These are phyloP conservation scores for Piromyces finnis DNA, from an alignment of 192 early-diverging fungal species.

Conservation along the genomic window DNA sequence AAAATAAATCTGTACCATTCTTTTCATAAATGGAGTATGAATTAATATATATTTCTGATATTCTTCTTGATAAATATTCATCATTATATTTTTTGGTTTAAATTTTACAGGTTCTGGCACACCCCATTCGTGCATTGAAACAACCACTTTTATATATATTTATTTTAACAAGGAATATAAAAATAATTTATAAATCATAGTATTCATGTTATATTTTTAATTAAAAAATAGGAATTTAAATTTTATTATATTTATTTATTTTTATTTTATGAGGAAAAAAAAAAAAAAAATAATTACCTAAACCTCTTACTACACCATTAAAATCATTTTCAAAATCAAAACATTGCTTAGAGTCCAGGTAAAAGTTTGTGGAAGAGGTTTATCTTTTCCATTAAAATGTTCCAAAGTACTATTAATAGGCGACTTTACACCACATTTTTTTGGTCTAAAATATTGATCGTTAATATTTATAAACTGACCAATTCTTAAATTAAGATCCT, in stretches of 20 bases:
- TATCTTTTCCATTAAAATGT: not conserved
- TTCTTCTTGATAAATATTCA: not conserved
- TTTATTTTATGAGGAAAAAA: too few relatives aligned
- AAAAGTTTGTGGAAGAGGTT: not conserved
- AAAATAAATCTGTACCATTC: too few relatives aligned
- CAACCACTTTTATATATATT: not conserved
- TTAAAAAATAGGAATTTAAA: too few relatives aligned
- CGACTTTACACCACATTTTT: not conserved
- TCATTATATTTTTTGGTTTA: not conserved
- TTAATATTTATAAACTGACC: not conserved
- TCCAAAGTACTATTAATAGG: not conserved
- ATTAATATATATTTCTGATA: not conserved
- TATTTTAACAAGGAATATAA: too few relatives aligned
- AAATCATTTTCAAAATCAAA: not conserved
- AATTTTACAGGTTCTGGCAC: not conserved
- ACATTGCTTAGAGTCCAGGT: not conserved
- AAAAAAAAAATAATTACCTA: not conserved
- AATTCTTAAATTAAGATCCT: not conserved
- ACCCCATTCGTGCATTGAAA: not conserved
- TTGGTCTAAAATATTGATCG: not conserved
- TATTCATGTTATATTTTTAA: too few relatives aligned
- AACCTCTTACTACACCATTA: not conserved
- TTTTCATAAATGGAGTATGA: too few relatives aligned
- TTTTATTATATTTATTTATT: too few relatives aligned
- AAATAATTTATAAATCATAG: too few relatives aligned